Evolutionary conservation across 208 protist species (phyloP), one percentile per base, ranked within the genome.

Genomic region (Strigomonas culicis): DNA sequence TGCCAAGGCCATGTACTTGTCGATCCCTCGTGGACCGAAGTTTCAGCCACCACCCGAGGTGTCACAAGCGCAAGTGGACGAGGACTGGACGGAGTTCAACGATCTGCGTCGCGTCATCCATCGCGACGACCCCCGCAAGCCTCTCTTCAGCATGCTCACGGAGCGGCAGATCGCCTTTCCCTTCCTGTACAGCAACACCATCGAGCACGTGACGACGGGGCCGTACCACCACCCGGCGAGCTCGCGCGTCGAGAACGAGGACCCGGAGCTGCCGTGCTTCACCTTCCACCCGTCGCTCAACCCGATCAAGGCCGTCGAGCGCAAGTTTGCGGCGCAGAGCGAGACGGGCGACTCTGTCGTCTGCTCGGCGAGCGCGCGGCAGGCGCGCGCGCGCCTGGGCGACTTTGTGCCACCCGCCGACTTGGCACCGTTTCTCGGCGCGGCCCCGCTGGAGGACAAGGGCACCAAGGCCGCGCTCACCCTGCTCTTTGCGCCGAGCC

Each of bases 71-170:
- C 71, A 70, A 68, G 99, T 99, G 74, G 93, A 98, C 56, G 97
- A 99, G 67, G 98, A 99, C 80, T 99, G 98, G 98, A 99, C 99
- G 71, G 99, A 99, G 79, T 99, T 99, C 84, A 99, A 99, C 71
- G 99, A 99, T 78, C 97, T 99, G 71, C 98, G 99, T 68, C 99
- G 99, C 76, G 93, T 99, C 50, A 99, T 99, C 76, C 97, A 99
- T 66, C 92, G 99, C 50, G 94, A 99, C 68, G 81, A 96, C 72
- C 88, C 88, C 1, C 77, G 81, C 34, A 89, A 90, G 68, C 90
- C 90, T 27, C 87, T 86, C 32, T 93, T 93, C 58, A 97, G 95
- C 30, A 98, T 99, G 78, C 85, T 99, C 57, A 99, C 99, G 7
- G 99, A 99, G 84, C 99, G 99, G 61, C 95, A 98, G 70, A 98